A percentile compares a stretch with the other conserved stretches of the same genome.
Conservation (phyloP, 768 basidiomycete genomes). For the Boletus patriciae region DNA sequence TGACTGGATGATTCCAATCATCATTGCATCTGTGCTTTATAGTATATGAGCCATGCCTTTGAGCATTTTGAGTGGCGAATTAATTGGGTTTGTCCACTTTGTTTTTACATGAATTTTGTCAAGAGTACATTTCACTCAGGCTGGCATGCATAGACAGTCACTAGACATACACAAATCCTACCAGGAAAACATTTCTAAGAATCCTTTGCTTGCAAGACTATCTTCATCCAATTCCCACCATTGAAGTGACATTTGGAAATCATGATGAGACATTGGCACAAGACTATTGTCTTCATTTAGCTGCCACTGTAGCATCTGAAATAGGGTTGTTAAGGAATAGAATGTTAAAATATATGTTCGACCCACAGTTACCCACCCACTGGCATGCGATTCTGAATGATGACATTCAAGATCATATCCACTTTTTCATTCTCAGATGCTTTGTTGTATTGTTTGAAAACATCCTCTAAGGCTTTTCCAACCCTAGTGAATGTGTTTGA, state of each 20-base stretch:
- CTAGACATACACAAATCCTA: too few relatives aligned
- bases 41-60: not conserved
- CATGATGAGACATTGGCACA: too few relatives aligned
- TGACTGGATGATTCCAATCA: not conserved
- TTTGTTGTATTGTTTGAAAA: too few relatives aligned
- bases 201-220: not conserved
- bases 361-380: too few relatives aligned
- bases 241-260: not conserved
- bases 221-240: not conserved
- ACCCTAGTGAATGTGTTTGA: too few relatives aligned
- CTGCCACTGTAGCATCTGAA: not conserved
- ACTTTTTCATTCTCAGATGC: not conserved
- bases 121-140: too few relatives aligned
- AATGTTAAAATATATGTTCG: not conserved
- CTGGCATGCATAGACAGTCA: too few relatives aligned
- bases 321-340: too few relatives aligned
- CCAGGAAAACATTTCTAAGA: not conserved
- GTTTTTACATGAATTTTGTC: not conserved
- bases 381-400: not conserved
- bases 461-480: too few relatives aligned
- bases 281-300: not conserved
- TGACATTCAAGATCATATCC: not conserved
- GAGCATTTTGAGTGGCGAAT: not conserved
- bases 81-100: not conserved
- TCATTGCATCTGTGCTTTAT: not conserved